A percentile compares a stretch with the other conserved stretches of the same genome.
These are phyloP conservation scores for Pseudocercospora cruenta DNA, from an alignment of 2,329 filamentous ascomycete genomes.

Conservation along the genomic window DNA sequence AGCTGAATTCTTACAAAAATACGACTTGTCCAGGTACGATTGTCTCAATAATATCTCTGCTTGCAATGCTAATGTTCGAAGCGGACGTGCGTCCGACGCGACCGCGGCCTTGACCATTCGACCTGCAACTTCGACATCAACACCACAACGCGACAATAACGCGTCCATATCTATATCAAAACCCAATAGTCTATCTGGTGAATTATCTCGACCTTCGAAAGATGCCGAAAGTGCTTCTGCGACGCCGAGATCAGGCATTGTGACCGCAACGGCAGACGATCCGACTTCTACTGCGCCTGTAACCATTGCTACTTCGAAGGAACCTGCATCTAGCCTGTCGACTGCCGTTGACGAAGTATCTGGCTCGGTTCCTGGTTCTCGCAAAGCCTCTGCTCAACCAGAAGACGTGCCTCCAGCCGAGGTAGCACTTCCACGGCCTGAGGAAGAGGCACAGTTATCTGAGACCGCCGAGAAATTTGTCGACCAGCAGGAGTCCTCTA, in stretches of 20 bases:
- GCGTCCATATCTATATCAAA: slow-evolving; percentile 34
- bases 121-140: slow-evolving; percentile 46
- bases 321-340: slow-evolving; percentile 1
- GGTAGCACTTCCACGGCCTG: slow-evolving; percentile 32
- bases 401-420: slow-evolving; percentile 23
- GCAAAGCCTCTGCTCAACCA: slow-evolving; percentile 11
- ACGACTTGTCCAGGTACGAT: not conserved
- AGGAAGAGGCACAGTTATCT: slow-evolving; percentile 35
- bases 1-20: not conserved
- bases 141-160: slow-evolving; percentile 32
- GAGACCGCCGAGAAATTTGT: slow-evolving; percentile 29
- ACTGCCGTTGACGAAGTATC: not conserved
- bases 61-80: not conserved
- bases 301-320: slow-evolving; percentile 14
- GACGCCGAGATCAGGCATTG: slow-evolving; percentile 25
- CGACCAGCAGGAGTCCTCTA: slow-evolving; percentile 28
- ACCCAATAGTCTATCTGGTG: slow-evolving; percentile 23
- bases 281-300: slow-evolving; percentile 15
- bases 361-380: not conserved
- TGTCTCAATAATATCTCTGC: not conserved
- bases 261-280: slow-evolving; percentile 8
- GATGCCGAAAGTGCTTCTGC: slow-evolving; percentile 17
- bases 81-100: slow-evolving; percentile 45
- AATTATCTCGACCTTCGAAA: slow-evolving; percentile 18
- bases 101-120: slow-evolving; percentile 41